Evolutionary conservation across 2,329 filamentous ascomycete genomes (phyloP), one percentile per base, ranked within the genome.

Genomic region (Biscogniauxia sp.): DNA sequence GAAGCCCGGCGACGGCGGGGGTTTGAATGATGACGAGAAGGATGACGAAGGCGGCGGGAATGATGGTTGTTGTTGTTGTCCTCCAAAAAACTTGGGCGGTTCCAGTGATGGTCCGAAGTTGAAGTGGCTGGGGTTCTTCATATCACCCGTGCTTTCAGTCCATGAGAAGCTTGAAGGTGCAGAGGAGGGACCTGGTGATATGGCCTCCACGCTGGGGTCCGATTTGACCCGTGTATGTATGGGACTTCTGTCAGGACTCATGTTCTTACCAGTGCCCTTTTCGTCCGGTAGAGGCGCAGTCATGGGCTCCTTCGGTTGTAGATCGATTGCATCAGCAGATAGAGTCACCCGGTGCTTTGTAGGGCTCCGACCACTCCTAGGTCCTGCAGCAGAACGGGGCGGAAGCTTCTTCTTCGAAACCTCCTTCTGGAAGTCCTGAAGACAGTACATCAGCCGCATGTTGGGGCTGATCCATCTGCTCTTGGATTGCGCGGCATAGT

Each of bases 381-480:
- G 79, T 74, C 81, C 77, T 70, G 83, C 72, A 66, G 84, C 75
- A 63, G 82, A 78, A 26, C 74, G 76, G 17, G 78, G 74, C 1
- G 76, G 69, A 3, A 76, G 62, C 65, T 77, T 82, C 73, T 79
- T 84, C 70, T 80, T 82, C 1, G 81, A 76, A 2, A 88, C 73
- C 54, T 88, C 80, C 70, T 88, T 88, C 67, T 88, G 86, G 72
- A 93, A 94, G 70, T 94, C 91, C 73, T 93, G 91, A 54, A 96
- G 79, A 67, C 92, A 93, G 81, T 95, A 95, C 82, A 96, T 93
- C 66, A 96, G 81, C 67, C 91, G 91, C 92, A 96, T 96, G 74
- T 96, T 96, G 0, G 91, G 91, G 61, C 91, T 93, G 68, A 96
- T 94, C 91, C 92, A 96, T 70, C 84, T 87, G 74, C 91, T 95